Percentiles rank a stretch among this genome's conserved stretches.
phyloP scores from a whole-genome alignment of 2,329 filamentous ascomycete genomes.

The Aspergillus transmontanensis region DNA sequence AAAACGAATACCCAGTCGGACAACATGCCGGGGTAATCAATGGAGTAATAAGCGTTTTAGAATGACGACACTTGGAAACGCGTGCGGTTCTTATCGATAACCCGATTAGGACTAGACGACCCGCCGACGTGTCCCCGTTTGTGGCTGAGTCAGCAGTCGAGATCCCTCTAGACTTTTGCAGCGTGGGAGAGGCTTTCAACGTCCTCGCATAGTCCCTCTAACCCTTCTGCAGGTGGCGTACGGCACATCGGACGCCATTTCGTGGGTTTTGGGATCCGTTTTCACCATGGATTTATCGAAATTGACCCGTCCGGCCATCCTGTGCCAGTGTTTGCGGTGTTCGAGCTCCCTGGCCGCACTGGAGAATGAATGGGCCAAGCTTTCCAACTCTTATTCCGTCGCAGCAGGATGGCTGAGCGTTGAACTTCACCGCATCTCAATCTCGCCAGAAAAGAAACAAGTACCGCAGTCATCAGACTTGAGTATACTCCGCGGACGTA shows the following conservation, averaged over 20 bases:
- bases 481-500: constrained; percentile 36
- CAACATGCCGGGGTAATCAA: background rate
- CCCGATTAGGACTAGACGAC: constrained; percentile 21
- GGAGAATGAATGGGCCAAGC: constrained; percentile 44
- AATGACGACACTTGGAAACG: constrained; percentile 14
- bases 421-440: constrained; percentile 39
- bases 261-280: constrained; percentile 8
- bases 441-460: constrained; percentile 39
- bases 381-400: constrained; percentile 41
- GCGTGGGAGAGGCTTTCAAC: constrained; percentile 3
- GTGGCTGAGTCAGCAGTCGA: constrained; percentile 34
- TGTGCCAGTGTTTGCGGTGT: constrained; percentile 41
- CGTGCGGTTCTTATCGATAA: constrained; percentile 23
- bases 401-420: constrained; percentile 42
- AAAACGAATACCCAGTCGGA: constrained; percentile 3
- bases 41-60: background rate
- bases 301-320: constrained; percentile 40
- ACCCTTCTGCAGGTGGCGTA: constrained; percentile 14
- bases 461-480: constrained; percentile 41
- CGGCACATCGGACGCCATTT: constrained; percentile 7
- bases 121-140: constrained; percentile 20
- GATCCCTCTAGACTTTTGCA: constrained; percentile 26
- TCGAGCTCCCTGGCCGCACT: constrained; percentile 45
- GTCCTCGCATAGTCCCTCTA: constrained; percentile 1
- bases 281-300: constrained; percentile 38